Conservation (phyloP, 495 filamentous ascomycete species). For the Daldinia childiae region DNA sequence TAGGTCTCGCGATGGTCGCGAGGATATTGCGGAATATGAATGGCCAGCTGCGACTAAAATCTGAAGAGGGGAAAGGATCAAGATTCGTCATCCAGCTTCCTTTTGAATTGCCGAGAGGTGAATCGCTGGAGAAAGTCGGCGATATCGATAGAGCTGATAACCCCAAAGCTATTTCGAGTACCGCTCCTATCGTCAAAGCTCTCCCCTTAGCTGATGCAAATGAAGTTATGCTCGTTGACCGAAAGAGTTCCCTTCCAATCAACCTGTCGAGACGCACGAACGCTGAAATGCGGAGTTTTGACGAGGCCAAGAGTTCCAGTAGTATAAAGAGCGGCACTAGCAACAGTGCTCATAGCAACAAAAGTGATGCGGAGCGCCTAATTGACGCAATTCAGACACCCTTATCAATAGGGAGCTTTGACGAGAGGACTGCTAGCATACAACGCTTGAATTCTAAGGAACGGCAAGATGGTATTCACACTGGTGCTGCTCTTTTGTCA, state of each 20-base stretch:
- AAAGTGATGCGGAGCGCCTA: conserved; percentile 76
- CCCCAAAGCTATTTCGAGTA: conserved; percentile 29
- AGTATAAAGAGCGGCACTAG: conserved; percentile 66
- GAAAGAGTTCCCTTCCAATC: conserved; percentile 43
- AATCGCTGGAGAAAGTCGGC: conserved; percentile 42
- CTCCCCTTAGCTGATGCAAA: conserved; percentile 51
- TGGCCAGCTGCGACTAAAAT: conserved; percentile 87
- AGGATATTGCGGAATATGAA: conserved; percentile 89
- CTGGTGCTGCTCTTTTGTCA: conserved; percentile 20
- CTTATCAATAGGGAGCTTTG: conserved; percentile 54
- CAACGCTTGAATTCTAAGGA: conserved; percentile 36
- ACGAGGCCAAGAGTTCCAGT: conserved; percentile 55
- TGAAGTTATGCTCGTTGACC: conserved; percentile 68
- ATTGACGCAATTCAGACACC: conserved; percentile 80
- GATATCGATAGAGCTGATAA: conserved; percentile 22
- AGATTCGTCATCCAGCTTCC: conserved; percentile 79
- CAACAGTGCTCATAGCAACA: conserved; percentile 62
- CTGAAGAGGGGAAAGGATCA: conserved; percentile 85
- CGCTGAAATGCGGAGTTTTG: conserved; percentile 48
- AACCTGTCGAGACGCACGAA: conserved; percentile 19
- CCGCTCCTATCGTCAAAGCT: conserved; percentile 45
- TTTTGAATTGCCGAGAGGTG: conserved; percentile 67
- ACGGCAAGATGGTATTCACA: conserved; percentile 35
- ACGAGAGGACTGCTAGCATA: conserved; percentile 37
- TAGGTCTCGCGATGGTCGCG: conserved; percentile 88